phyloP scores from a whole-genome alignment of 1,284 basidiomycete genomes.

The Boletellus deceptivus region DNA sequence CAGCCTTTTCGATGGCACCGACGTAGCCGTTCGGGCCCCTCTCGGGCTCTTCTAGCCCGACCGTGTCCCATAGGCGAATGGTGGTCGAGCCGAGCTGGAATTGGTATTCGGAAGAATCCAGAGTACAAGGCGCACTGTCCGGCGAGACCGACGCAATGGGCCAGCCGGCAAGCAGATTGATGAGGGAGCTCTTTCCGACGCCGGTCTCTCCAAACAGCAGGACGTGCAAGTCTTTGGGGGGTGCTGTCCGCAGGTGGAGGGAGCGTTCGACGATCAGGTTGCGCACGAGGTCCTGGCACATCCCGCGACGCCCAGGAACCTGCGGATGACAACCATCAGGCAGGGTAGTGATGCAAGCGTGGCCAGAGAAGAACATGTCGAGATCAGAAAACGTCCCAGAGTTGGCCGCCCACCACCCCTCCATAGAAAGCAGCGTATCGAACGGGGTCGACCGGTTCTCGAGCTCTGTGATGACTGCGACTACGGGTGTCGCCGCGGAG shows the following conservation, averaged over 20 bases:
- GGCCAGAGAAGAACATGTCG: slow-evolving; percentile 23
- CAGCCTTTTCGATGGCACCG: slow-evolving; percentile 32
- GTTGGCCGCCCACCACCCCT: slow-evolving; percentile 32
- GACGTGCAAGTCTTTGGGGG: slow-evolving; percentile 29
- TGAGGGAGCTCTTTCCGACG: slow-evolving; percentile 34
- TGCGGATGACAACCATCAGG: slow-evolving; percentile 24
- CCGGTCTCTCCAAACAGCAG: slow-evolving; percentile 33
- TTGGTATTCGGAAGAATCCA: slow-evolving; percentile 24
- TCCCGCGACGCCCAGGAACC: slow-evolving; percentile 16
- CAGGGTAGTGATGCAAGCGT: slow-evolving; percentile 24
- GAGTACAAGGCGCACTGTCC: slow-evolving; percentile 27
- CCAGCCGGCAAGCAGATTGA: slow-evolving; percentile 31
- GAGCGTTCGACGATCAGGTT: slow-evolving; percentile 16
- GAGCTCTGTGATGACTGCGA: slow-evolving; percentile 32
- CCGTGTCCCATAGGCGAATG: slow-evolving; percentile 32
- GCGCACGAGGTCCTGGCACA: slow-evolving; percentile 20
- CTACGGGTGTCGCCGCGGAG: slow-evolving; percentile 24
- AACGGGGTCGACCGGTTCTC: slow-evolving; percentile 20
- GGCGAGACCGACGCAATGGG: slow-evolving; percentile 26
- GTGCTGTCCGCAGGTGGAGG: slow-evolving; percentile 15
- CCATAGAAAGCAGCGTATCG: slow-evolving; percentile 23
- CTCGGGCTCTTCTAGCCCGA: slow-evolving; percentile 32
- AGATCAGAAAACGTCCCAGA: slow-evolving; percentile 8
- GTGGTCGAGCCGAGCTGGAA: slow-evolving; percentile 21
- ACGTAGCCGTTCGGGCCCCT: slow-evolving; percentile 16